These are phyloP conservation scores for Polygonum maritimum DNA, from an alignment of 148 eudicot genomes.

Conservation along the genomic window DNA sequence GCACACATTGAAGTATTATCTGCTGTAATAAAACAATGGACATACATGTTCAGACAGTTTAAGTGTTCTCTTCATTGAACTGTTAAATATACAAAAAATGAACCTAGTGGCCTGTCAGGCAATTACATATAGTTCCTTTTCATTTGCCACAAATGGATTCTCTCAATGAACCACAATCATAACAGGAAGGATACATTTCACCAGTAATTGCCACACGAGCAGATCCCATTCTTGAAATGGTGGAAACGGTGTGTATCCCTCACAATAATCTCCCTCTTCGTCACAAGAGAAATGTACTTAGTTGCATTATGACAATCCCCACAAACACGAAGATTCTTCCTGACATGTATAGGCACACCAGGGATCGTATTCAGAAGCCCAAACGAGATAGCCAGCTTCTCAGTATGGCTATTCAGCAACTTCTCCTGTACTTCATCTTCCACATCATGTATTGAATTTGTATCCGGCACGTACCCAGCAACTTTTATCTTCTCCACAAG, in stretches of 20 bases:
- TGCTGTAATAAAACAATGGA: neutral
- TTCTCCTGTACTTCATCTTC: slow-evolving; percentile 20
- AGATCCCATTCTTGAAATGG: slow-evolving; percentile 15
- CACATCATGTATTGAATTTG: slow-evolving; percentile 18
- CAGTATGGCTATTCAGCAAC: slow-evolving; percentile 13
- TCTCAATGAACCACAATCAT: neutral
- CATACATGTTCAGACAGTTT: neutral
- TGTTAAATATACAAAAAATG: neutral
- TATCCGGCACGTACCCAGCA: slow-evolving; percentile 15
- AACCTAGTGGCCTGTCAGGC: too few species aligned
- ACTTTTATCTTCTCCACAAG: slow-evolving; percentile 14
- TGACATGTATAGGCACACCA: slow-evolving; percentile 12
- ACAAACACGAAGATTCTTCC: slow-evolving; percentile 21
- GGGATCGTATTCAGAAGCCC: slow-evolving; percentile 12
- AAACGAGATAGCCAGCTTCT: slow-evolving; percentile 21
- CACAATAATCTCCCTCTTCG: slow-evolving; percentile 17
- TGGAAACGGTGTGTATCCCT: slow-evolving; percentile 23
- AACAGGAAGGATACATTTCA: neutral
- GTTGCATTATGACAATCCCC: slow-evolving; percentile 22
- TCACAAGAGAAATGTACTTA: slow-evolving; percentile 13
- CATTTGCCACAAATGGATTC: neutral
- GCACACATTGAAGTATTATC: too few species aligned
- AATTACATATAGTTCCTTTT: too few species aligned
- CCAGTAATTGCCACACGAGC: slow-evolving; percentile 10
- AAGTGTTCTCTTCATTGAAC: neutral